Evolutionary conservation across 2,329 filamentous ascomycete genomes (phyloP).

Genomic region (Lachnellula subtilissima): DNA sequence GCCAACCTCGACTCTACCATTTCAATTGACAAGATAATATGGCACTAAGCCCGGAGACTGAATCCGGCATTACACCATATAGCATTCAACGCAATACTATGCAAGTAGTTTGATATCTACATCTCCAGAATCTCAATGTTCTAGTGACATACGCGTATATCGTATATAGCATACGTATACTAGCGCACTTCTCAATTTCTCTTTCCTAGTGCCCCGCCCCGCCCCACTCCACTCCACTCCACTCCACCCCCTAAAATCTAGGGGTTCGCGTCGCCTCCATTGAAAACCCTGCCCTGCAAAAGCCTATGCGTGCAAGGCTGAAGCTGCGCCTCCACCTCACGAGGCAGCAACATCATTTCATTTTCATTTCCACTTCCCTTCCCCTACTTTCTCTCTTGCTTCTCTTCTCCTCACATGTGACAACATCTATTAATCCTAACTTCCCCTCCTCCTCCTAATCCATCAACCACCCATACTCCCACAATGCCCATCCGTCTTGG

Average conservation of each 20-base stretch:
- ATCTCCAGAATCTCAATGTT: too few relatives aligned
- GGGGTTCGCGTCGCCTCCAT: not conserved
- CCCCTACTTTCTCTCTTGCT: not conserved
- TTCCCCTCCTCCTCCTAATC: not conserved
- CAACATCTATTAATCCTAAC: not conserved
- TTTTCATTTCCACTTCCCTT: not conserved
- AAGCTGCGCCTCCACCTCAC: not conserved
- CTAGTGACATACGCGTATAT: too few relatives aligned
- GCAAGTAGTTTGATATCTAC: too few relatives aligned
- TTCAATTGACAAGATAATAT: too few relatives aligned
- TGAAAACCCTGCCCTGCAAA: not conserved
- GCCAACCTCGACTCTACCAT: too few relatives aligned
- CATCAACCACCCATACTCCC: not conserved
- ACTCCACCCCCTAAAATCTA: not conserved
- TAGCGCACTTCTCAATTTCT: not conserved
- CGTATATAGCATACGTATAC: too few relatives aligned
- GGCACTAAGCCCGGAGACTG: too few relatives aligned
- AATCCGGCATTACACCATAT: too few relatives aligned
- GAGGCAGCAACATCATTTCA: not conserved
- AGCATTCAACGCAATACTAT: too few relatives aligned
- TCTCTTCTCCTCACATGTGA: not conserved
- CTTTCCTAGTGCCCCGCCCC: not conserved
- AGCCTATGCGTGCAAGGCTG: not conserved
- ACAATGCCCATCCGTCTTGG: slow-evolving; percentile 3
- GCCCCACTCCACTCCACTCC: too few relatives aligned